Evolutionary conservation across 257 asterid species (phyloP).

Genomic region (Nicotiana sylvestris): DNA sequence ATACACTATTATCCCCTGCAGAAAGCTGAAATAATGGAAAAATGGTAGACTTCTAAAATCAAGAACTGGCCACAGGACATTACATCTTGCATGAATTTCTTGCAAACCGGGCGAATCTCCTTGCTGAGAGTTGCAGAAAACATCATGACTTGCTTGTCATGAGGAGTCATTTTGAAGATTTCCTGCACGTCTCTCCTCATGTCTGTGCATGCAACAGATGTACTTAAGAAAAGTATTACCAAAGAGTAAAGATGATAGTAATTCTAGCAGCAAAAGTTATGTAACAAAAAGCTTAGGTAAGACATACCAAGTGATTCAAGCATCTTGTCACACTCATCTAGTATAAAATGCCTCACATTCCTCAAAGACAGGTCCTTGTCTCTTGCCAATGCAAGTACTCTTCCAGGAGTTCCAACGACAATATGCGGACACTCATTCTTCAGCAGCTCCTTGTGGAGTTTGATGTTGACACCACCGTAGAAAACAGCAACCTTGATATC

Average conservation of each 20-base stretch:
- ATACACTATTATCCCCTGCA: conserved; percentile 29
- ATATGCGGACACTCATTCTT: conserved; percentile 91
- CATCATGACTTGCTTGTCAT: conserved; percentile 97
- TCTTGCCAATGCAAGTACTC: conserved; percentile 75
- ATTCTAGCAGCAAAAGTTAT: neutral
- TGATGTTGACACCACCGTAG: conserved; percentile 80
- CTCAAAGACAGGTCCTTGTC: conserved; percentile 70
- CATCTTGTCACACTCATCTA: conserved; percentile 95
- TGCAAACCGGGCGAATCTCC: conserved; percentile 95
- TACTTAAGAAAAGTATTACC: neutral
- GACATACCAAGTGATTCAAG: conserved; percentile 84
- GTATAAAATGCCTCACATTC: conserved; percentile 86
- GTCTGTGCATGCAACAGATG: conserved; percentile 33
- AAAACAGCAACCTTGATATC: conserved; percentile 83
- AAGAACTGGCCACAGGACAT: conserved; percentile 76
- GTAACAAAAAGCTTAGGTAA: neutral
- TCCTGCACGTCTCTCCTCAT: conserved; percentile 96
- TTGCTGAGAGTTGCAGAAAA: conserved; percentile 92
- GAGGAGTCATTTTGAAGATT: conserved; percentile 92
- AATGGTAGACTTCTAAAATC: conserved; percentile 56
- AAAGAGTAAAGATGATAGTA: neutral
- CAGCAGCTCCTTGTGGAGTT: conserved; percentile 73
- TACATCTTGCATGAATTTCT: conserved; percentile 97
- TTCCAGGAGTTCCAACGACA: conserved; percentile 91
- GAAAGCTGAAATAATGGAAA: conserved; percentile 51